Percentiles rank a stretch among this genome's conserved stretches.
Conservation (phyloP, 2,329 filamentous ascomycete species). For the Diaporthe sp. region DNA sequence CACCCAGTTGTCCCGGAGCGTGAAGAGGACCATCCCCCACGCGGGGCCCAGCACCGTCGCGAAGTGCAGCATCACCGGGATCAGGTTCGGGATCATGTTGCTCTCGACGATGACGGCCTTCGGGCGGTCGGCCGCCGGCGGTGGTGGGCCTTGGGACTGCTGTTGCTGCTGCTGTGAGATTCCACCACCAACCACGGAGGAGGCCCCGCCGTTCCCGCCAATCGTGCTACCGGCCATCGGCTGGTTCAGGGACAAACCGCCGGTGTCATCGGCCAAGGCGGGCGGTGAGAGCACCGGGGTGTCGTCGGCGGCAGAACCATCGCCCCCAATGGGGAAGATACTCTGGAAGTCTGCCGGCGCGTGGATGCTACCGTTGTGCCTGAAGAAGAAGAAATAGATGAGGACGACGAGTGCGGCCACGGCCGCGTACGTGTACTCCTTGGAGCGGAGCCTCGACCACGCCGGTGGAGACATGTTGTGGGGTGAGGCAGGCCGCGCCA, state of each 20-base stretch:
- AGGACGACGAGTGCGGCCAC: conserved; percentile 29
- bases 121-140: conserved; percentile 26
- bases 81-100: conserved; percentile 44
- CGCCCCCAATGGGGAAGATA: background rate
- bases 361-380: background rate
- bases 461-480: conserved; percentile 19
- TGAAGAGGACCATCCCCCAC: conserved; percentile 58
- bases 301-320: background rate
- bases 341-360: conserved; percentile 19
- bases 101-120: conserved; percentile 38
- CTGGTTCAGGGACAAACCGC: background rate
- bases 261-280: background rate
- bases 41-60: conserved; percentile 50
- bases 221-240: background rate
- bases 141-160: background rate
- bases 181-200: background rate
- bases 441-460: conserved; percentile 32
- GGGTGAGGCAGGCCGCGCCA: conserved; percentile 30
- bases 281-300: background rate
- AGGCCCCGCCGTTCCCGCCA: background rate
- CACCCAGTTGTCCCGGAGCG: conserved; percentile 45
- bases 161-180: background rate
- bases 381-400: conserved; percentile 18
- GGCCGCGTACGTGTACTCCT: conserved; percentile 33
- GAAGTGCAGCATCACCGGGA: conserved; percentile 45